phyloP scores from a whole-genome alignment of 2,329 filamentous ascomycete species.

The Penicillium sp. region DNA sequence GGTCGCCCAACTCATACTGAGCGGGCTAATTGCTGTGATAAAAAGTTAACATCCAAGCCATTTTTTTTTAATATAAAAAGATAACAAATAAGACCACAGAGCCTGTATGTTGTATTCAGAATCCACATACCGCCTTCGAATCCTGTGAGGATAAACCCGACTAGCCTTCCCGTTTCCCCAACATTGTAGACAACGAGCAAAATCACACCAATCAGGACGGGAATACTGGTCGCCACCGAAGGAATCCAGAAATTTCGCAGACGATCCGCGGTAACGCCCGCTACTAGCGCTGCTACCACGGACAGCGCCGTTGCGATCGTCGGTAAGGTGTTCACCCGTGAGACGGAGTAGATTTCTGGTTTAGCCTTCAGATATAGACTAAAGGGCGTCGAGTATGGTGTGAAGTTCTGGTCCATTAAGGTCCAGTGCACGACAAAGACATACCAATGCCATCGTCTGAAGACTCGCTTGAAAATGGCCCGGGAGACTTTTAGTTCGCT shows the following conservation, averaged over 20 bases:
- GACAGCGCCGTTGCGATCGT: constrained; percentile 43
- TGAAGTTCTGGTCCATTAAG: constrained; percentile 42
- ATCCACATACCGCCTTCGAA: constrained; percentile 37
- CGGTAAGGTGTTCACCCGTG: constrained; percentile 45
- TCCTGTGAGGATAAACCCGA: constrained; percentile 42
- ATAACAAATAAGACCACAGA: background rate
- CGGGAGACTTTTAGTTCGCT: constrained; percentile 34
- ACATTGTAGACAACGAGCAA: constrained; percentile 41
- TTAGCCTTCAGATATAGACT: constrained; percentile 45
- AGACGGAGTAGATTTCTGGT: constrained; percentile 39
- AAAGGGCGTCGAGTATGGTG: constrained; percentile 39
- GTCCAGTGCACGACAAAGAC: constrained; percentile 41
- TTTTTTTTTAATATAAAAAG: background rate
- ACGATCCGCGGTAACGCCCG: constrained; percentile 37
- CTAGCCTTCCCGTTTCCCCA: constrained; percentile 39
- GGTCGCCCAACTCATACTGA: constrained; percentile 46
- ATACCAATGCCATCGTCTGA: constrained; percentile 45
- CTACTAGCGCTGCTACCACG: constrained; percentile 38
- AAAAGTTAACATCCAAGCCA: background rate
- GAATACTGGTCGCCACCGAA: constrained; percentile 33
- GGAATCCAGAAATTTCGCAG: constrained; percentile 40
- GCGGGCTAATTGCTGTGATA: constrained; percentile 24
- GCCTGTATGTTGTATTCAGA: background rate
- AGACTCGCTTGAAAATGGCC: constrained; percentile 40
- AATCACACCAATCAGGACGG: constrained; percentile 35